Evolutionary conservation across 192 early-diverging fungal species (phyloP).

Genomic region (Coemansia sp.): DNA sequence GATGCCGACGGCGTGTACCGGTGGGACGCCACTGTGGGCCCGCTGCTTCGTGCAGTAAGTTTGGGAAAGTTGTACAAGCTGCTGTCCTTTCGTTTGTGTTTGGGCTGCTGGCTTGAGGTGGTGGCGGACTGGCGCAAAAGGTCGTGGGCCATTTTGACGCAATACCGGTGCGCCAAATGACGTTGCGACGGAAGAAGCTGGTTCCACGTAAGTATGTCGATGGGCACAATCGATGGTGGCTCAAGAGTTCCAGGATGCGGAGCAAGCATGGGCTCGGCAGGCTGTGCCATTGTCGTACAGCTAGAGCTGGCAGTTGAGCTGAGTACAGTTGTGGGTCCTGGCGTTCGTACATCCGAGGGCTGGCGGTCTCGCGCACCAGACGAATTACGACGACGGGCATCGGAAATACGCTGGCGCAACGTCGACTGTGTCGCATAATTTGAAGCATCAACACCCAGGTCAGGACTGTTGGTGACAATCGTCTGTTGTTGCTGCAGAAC

Average conservation of each 20-base stretch:
- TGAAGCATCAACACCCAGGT: background rate
- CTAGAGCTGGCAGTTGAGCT: conserved; percentile 6
- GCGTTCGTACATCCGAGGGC: background rate
- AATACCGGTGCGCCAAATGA: conserved; percentile 41
- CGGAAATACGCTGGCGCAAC: conserved; percentile 20
- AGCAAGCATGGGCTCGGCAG: background rate
- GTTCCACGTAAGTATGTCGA: conserved; percentile 50
- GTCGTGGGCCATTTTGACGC: conserved; percentile 44
- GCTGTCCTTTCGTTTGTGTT: background rate
- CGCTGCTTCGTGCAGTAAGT: background rate
- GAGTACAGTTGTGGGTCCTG: background rate
- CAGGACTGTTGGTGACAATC: conserved; percentile 1
- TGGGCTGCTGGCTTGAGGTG: background rate
- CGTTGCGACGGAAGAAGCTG: conserved; percentile 49
- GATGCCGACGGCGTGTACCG: conserved; percentile 19
- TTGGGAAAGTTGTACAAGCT: conserved; percentile 5
- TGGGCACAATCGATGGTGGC: conserved; percentile 40
- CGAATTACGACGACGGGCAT: conserved; percentile 14
- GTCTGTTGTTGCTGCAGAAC: conserved; percentile 21
- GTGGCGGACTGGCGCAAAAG: conserved; percentile 7
- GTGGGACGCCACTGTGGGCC: background rate
- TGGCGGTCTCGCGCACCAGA: conserved; percentile 1
- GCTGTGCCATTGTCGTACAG: conserved; percentile 3
- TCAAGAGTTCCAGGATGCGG: conserved; percentile 21
- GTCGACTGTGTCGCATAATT: background rate